Percentiles rank a stretch among this genome's conserved stretches.
Evolutionary conservation across 805 yeast genomes (phyloP).

Genomic region (Tetrapisispora phaffii): DNA sequence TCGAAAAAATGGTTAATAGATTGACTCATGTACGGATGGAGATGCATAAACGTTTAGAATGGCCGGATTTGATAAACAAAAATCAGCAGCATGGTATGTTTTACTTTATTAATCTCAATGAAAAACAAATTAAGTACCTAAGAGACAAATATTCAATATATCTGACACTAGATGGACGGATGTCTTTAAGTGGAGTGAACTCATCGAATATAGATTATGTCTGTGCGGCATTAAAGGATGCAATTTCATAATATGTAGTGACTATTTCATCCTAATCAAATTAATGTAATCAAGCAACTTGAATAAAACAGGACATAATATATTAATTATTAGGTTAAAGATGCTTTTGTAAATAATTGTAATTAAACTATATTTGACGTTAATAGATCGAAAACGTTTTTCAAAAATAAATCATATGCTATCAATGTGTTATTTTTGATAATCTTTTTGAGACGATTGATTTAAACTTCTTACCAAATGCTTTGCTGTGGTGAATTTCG

Average conservation of each 20-base stretch:
- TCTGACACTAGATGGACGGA: slow-evolving; percentile 83
- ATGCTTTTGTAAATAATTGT: background rate
- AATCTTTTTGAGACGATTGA: background rate
- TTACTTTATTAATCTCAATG: slow-evolving; percentile 74
- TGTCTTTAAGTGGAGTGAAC: slow-evolving; percentile 84
- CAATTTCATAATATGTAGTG: background rate
- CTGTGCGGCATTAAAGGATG: slow-evolving; percentile 15
- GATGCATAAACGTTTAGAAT: slow-evolving; percentile 55
- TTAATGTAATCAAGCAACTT: no score
- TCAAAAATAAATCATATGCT: no score
- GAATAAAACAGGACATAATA: background rate
- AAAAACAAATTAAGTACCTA: slow-evolving; percentile 61
- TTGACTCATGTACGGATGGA: slow-evolving; percentile 60
- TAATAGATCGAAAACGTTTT: background rate
- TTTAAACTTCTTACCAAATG: background rate
- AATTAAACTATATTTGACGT: background rate
- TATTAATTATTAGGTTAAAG: background rate
- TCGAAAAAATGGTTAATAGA: slow-evolving; percentile 68
- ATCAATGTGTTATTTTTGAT: background rate
- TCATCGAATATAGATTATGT: slow-evolving; percentile 61
- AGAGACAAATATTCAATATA: slow-evolving; percentile 69
- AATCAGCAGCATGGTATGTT: slow-evolving; percentile 85
- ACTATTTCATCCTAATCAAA: no score
- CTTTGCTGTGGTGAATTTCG: background rate
- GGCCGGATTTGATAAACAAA: slow-evolving; percentile 69